A percentile compares a stretch with the other conserved stretches of the same genome.
These are phyloP conservation scores for Termitomyces sp. DNA, from an alignment of 768 basidiomycete genomes.

Conservation along the genomic window DNA sequence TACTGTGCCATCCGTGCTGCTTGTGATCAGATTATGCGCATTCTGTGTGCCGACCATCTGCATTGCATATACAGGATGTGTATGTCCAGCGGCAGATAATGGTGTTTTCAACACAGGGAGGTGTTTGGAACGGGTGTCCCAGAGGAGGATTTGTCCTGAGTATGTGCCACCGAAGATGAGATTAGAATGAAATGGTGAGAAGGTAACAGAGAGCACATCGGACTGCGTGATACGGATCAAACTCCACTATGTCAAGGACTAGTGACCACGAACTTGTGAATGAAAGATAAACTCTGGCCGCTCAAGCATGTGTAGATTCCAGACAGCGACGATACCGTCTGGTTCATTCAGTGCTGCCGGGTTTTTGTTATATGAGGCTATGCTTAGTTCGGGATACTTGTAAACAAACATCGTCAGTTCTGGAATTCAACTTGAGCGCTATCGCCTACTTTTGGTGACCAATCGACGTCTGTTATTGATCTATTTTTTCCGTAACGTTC, in stretches of 20 bases:
- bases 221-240: constrained; percentile 50
- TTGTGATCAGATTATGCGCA: constrained; percentile 94
- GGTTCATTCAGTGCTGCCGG: constrained; percentile 91
- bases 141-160: constrained; percentile 95
- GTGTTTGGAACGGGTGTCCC: constrained; percentile 98
- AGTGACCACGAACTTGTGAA: constrained; percentile 68
- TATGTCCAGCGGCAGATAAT: constrained; percentile 92
- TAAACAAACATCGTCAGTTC: background rate
- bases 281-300: constrained; percentile 98
- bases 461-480: constrained; percentile 94
- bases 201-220: constrained; percentile 93
- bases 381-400: constrained; percentile 93
- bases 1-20: constrained; percentile 94
- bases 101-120: constrained; percentile 96
- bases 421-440: background rate
- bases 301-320: constrained; percentile 94
- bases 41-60: constrained; percentile 98
- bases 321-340: constrained; percentile 94
- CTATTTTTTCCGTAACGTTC: constrained; percentile 89
- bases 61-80: constrained; percentile 98
- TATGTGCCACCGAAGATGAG: constrained; percentile 98
- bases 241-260: background rate
- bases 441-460: constrained; percentile 84
- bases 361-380: constrained; percentile 98
- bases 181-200: constrained; percentile 97